Base-by-base conservation (phyloP, 129 eudicot species). In the Tanacetum coccineum region DNA sequence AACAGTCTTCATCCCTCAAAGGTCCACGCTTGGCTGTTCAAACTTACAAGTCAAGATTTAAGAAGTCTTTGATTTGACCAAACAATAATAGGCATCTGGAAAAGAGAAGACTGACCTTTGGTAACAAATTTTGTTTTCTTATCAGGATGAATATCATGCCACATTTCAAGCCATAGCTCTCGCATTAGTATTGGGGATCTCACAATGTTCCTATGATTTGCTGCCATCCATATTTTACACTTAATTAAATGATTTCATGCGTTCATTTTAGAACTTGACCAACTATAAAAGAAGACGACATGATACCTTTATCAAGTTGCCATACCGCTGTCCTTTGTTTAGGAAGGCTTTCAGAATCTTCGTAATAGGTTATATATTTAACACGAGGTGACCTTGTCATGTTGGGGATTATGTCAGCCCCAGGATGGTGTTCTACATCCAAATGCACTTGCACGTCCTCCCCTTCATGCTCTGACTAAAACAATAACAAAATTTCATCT, bases 101-200 rank as follows among this genome's bases (percentile, higher is more conserved):
- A 45, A 57, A 66, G 30, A 40, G 18, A 57, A 64, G 22, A 60
- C 26, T 13, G 8, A 87, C 97, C 96, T 83, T 91, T 91, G 14
- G 95, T 87, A 64, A 91, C 97, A 81, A 91, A 91, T 30, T 91
- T 83, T 25, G 86, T 75, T 72, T 74, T 83, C 75, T 84, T 89
- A 72, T 88, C 85, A 0, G 98, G 96, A 78, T 92, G 98, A 73
- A 78, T 88, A 78, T 92, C 98, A 78, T 92, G 96, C 96, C 98
- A 92, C 89, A 88, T 85, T 84, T 92, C 98, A 62, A 92, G 98
- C 98, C 98, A 88, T 62, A 92, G 78, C 78, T 92, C 98, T 74
- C 98, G 85, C 96, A 92, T 92, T n/a, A 92, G 79, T 61, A 77
- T 87, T 72, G 98, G 81, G 61, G 91, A 81, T 61, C 95, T 85